phyloP scores from a whole-genome alignment of 2,329 filamentous ascomycete genomes.

The Sclerotinia nivalis region DNA sequence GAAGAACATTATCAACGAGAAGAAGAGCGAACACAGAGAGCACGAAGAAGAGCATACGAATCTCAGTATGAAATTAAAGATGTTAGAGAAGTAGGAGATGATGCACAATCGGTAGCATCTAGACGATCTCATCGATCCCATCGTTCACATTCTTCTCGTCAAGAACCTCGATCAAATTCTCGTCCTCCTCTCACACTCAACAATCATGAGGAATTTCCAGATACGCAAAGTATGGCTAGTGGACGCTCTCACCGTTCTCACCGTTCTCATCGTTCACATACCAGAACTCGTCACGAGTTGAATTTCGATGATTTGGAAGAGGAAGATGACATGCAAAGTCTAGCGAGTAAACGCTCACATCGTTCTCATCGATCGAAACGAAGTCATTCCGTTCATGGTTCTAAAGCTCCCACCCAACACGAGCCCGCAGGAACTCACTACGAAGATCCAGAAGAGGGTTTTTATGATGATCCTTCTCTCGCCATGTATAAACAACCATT shows the following conservation, averaged over 20 bases:
- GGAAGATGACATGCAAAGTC: slow-evolving; percentile 21
- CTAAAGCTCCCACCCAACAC: slow-evolving; percentile 25
- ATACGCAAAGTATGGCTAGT: slow-evolving; percentile 17
- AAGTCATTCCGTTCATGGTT: slow-evolving; percentile 17
- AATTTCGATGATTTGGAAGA: slow-evolving; percentile 13
- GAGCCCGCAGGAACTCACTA: slow-evolving; percentile 27
- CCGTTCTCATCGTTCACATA: slow-evolving; percentile 23
- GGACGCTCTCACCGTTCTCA: slow-evolving; percentile 27
- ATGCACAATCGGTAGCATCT: slow-evolving; percentile 21
- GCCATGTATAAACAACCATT: slow-evolving; percentile 31
- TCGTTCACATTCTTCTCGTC: slow-evolving; percentile 29
- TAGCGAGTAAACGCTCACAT: slow-evolving; percentile 24
- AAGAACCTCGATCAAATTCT: not conserved
- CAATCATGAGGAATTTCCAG: slow-evolving; percentile 15
- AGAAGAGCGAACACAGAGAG: slow-evolving; percentile 60
- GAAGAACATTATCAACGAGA: slow-evolving; percentile 63
- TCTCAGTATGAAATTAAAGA: slow-evolving; percentile 46
- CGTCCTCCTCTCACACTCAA: slow-evolving; percentile 25
- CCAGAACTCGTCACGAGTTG: slow-evolving; percentile 9
- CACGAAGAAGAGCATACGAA: slow-evolving; percentile 41
- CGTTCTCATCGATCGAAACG: slow-evolving; percentile 24
- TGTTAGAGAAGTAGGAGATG: not conserved
- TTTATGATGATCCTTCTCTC: slow-evolving; percentile 3
- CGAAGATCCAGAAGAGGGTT: slow-evolving; percentile 17
- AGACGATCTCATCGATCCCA: slow-evolving; percentile 29